Conservation (phyloP, 208 protist species). For the Trypanosoma scelopori region DNA sequence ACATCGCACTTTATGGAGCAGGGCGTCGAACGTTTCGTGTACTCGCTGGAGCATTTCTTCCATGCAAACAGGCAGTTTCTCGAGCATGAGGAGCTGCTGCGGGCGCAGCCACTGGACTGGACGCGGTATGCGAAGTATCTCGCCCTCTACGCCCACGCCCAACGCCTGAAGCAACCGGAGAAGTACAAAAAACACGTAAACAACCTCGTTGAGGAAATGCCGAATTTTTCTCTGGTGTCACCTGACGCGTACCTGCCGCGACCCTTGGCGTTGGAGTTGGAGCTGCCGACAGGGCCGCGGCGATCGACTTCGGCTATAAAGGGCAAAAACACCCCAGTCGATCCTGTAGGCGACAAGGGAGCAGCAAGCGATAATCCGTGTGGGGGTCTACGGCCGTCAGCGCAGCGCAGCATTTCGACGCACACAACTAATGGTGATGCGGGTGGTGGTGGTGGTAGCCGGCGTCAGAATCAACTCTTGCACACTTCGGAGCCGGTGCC, state of each 20-base stretch:
- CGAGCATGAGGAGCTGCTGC: constrained; percentile 37
- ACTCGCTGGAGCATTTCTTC: constrained; percentile 59
- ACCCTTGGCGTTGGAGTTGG: not conserved
- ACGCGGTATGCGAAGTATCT: constrained; percentile 85
- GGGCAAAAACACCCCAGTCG: not conserved
- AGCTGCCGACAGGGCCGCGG: not conserved
- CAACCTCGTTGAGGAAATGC: not conserved
- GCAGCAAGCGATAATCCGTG: no score
- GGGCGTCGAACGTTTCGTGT: constrained; percentile 34
- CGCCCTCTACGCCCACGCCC: constrained; percentile 68
- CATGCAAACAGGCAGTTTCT: constrained; percentile 48
- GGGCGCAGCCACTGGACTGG: constrained; percentile 46
- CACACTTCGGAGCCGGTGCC: constrained; percentile 51
- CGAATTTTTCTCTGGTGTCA: constrained; percentile 20
- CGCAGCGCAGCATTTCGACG: not conserved
- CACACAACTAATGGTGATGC: not conserved
- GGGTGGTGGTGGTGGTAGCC: not conserved
- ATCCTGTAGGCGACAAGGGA: no score
- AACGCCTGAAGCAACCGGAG: constrained; percentile 17
- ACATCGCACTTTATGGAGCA: constrained; percentile 78
- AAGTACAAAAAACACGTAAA: not conserved
- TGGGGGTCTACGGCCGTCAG: no score
- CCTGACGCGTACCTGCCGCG: constrained; percentile 23
- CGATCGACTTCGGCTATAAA: not conserved
- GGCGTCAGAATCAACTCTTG: constrained; percentile 25